Evolutionary conservation across 768 basidiomycete species (phyloP), one percentile per base, ranked within the genome.

Genomic region (Pleurotus giganteus): DNA sequence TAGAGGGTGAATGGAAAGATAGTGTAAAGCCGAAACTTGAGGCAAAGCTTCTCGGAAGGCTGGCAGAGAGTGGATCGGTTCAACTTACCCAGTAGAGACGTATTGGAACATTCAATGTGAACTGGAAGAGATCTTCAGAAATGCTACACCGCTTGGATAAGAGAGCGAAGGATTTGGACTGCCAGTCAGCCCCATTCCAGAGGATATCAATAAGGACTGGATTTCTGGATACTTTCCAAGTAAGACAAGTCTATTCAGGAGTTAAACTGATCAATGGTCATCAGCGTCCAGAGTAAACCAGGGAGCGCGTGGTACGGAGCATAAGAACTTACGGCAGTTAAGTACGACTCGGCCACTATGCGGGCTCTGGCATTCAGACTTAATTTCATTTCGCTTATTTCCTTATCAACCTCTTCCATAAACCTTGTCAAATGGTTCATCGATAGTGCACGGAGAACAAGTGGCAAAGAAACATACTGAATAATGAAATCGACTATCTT

Each of bases 401-500:
- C 97, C 71, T 91, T 94, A 72, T 99, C 97, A 1, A 99, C 97
- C 64, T 98, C 97, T 66, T 98, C 94, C 95, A 98, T 98, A 69
- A 98, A 94, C 67, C 91, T 94, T 59, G 23, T 19, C 4, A 32
- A 32, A 32, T 13, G 37, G 24, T 63, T 32, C 60, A 55, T 32
- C 46, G 28, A 15, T 7, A 34, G 24, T 27, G 8, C 34, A 27
- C 34, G 39, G 34, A 63, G 24, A 49, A 13, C 4, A 46, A 54
- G 45, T 53, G 26, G 4, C 9, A 42, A 47, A 39, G 11, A 12
- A 9, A 74, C 86, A 45, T 59, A 96, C 92, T 98, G 94, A 61
- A 98, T 97, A 74, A 99, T 97, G 72, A 99, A 99, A 74, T 99
- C 97, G 32, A 99, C 97, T 50, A 99, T 89, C 77, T 98, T 98